Evolutionary conservation across 2,329 filamentous ascomycete genomes (phyloP), one percentile per base, ranked within the genome.

Genomic region (Aspergillus pseudonomiae): DNA sequence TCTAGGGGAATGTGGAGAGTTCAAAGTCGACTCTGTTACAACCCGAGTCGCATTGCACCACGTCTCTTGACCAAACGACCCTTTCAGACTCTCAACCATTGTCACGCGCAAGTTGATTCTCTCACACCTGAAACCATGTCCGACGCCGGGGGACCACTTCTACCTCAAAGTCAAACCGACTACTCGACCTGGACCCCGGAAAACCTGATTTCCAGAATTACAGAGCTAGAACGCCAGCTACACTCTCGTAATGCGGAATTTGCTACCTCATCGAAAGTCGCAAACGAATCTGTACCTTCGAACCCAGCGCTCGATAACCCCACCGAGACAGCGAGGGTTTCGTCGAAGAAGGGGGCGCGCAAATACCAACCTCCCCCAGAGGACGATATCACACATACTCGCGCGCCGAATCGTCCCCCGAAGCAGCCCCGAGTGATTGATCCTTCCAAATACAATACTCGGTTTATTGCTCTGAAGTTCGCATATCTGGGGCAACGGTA

Each of bases 401-500:
- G 65, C 53, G 65, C 64, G 41, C 62, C 64, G 9, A 59, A 60
- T 58, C 76, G 79, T n/a, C 69, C 74, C 26, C 64, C 74, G 63
- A 75, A 85, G 70, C 83, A 80, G 66, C 70, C 72, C 65, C 81
- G 84, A 66, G 82, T 82, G 58, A 89, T 97, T 73, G 92, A 98
- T 75, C 88, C 92, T 0, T 88, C 88, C 16, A 91, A 88, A 74
- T 97, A 97, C 77, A 86, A 87, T 41, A 96, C 93, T 1, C 88
- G 95, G 54, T 88, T 90, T 65, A 91, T 99, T 67, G 95, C 94
- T 9, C 82, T 99, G 63, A 98, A 97, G 78, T 89, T 99, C 66
- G 94, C 95, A 45, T 99, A 99, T 76, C 81, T 98, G 41, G 95
- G 95, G 54, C 91, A 92, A 75, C 86, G 88, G 61, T 99, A 98